phyloP scores from a whole-genome alignment of 345 rosid genomes.

The Balakata baccata region DNA sequence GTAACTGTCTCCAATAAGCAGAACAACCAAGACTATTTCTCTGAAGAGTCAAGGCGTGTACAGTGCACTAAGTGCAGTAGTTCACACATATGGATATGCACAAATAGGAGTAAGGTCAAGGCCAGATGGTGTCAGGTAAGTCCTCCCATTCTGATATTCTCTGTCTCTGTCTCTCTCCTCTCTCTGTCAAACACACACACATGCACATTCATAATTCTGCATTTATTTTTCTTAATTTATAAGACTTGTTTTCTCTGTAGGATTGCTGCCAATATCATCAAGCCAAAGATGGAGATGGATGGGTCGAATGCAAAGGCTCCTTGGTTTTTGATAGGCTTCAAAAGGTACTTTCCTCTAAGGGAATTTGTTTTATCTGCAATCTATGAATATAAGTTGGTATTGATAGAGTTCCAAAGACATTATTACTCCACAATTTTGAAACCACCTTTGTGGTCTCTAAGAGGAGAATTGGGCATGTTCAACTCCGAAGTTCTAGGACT shows the following conservation, averaged over 20 bases:
- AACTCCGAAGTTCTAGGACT: neutral
- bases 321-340: constrained; percentile 74
- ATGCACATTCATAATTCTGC: too few relatives aligned
- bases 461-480: neutral
- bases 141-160: constrained; percentile 9
- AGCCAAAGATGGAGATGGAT: constrained; percentile 99
- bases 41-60: constrained; percentile 94
- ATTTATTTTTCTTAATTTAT: constrained; percentile 1
- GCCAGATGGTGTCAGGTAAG: constrained; percentile 99
- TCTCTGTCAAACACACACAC: too few relatives aligned
- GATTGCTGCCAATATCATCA: constrained; percentile 96
- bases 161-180: too few relatives aligned
- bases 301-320: constrained; percentile 95
- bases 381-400: neutral
- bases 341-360: constrained; percentile 44
- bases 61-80: constrained; percentile 92
- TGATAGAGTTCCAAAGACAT: neutral
- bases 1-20: constrained; percentile 30
- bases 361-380: constrained; percentile 1
- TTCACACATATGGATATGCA: constrained; percentile 95
- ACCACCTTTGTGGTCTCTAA: neutral
- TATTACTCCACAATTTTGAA: neutral
- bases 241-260: constrained; percentile 38
- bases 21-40: constrained; percentile 55
- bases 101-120: constrained; percentile 71